These are phyloP conservation scores for Mycena kentingensis DNA, from an alignment of 768 basidiomycete genomes.

Conservation along the genomic window DNA sequence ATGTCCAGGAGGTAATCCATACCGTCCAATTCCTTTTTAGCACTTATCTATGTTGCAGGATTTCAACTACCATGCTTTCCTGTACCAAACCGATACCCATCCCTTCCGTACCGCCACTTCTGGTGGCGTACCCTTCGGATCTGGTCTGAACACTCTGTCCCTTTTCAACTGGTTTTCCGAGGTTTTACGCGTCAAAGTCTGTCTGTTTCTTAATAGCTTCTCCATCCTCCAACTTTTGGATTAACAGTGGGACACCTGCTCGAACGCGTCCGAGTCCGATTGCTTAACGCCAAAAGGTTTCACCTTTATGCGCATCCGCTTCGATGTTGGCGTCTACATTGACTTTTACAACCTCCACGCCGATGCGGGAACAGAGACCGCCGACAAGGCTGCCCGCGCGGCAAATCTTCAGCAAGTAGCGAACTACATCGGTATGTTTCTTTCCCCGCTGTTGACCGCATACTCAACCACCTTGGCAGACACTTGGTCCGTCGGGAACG, in stretches of 20 bases:
- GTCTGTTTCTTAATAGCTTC: not conserved
- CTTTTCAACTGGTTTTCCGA: conserved; percentile 35
- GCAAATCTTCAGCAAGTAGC: conserved; percentile 37
- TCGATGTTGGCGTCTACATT: conserved; percentile 35
- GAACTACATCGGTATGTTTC: conserved; percentile 27
- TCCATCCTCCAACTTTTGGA: not conserved
- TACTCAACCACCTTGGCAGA: not conserved
- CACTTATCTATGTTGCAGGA: conserved; percentile 24
- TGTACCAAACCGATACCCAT: conserved; percentile 39
- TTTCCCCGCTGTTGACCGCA: conserved; percentile 8
- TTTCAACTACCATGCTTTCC: conserved; percentile 40
- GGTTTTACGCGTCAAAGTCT: conserved; percentile 29
- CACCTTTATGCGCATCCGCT: conserved; percentile 36
- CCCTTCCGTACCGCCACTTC: conserved; percentile 40
- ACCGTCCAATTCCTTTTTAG: not conserved
- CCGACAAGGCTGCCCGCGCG: conserved; percentile 33
- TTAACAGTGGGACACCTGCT: conserved; percentile 14
- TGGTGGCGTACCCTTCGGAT: conserved; percentile 37
- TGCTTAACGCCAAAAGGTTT: conserved; percentile 44
- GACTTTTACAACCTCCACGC: conserved; percentile 43
- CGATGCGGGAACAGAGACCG: conserved; percentile 37
- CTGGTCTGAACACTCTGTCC: conserved; percentile 40
- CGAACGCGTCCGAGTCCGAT: conserved; percentile 30
- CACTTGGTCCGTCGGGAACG: conserved; percentile 34
- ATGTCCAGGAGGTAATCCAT: conserved; percentile 17